phyloP scores from a whole-genome alignment of 2,329 filamentous ascomycete species.

The Diaporthe australafricana region DNA sequence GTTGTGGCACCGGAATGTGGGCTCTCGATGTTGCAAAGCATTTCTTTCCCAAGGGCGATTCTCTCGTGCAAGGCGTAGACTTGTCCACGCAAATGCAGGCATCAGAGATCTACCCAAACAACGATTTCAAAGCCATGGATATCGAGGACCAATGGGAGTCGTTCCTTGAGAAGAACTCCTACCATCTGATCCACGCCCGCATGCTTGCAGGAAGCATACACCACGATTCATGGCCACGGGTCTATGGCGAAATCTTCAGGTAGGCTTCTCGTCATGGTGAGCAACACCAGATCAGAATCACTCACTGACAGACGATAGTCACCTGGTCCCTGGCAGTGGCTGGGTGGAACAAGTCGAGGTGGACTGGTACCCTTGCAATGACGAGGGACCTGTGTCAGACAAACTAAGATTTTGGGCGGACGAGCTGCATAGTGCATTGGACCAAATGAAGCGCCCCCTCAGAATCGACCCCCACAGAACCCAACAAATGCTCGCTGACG shows the following conservation, averaged over 20 bases:
- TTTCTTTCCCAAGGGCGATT: conserved; percentile 36
- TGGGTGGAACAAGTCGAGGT: conserved; percentile 91
- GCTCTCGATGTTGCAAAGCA: conserved; percentile 86
- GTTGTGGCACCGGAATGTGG: conserved; percentile 93
- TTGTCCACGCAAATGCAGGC: conserved; percentile 34
- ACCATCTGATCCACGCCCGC: conserved; percentile 86
- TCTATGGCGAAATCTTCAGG: conserved; percentile 79
- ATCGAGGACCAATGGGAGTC: conserved; percentile 79
- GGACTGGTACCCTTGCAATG: conserved; percentile 81
- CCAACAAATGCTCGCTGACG: conserved; percentile 69
- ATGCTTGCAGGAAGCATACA: conserved; percentile 81
- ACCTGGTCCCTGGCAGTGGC: conserved; percentile 81
- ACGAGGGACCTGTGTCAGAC: conserved; percentile 70
- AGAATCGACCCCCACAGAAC: conserved; percentile 66
- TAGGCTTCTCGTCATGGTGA: conserved; percentile 51
- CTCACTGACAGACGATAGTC: conserved; percentile 59
- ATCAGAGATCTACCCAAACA: conserved; percentile 70
- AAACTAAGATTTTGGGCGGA: conserved; percentile 75
- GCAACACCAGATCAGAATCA: background rate
- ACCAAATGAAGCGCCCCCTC: conserved; percentile 72
- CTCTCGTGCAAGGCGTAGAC: conserved; percentile 26
- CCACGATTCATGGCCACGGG: conserved; percentile 72
- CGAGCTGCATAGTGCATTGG: conserved; percentile 75
- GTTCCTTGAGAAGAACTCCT: conserved; percentile 62
- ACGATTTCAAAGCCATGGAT: conserved; percentile 78